Base-by-base conservation (phyloP, 129 eudicot genomes). In the Flaveria robusta region DNA sequence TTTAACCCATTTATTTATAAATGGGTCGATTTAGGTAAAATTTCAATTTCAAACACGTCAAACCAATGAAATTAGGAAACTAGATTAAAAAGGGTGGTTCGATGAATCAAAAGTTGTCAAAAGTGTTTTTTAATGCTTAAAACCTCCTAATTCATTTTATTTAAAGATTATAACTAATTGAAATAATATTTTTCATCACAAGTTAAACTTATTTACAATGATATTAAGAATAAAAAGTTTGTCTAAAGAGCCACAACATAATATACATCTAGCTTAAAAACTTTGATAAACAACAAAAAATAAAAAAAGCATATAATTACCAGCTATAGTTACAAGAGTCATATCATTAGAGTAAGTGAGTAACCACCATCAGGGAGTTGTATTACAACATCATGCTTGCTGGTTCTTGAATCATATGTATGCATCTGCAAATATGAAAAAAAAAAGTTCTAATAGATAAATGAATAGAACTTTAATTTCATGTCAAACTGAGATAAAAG, bases 271-370 rank as follows among this genome's bases (percentile, higher is more conserved):
- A 42, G 60, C 31, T 60, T 26, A 43, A 24, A 62, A 24, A 45
- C 4, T 12, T 60, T 46, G 31, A 50, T 11, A 64, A 64, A 23
- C 50, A 63, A 64, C 50, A 29, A 37, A 14, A 1, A 51, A 20
- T 50, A 52, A 54, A 39, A 54, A 9, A 9, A 76, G 34, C 46
- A 8, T 42, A 13, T 23, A 34, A 47, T 37, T 85, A 93, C 98
- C 97, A 22, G 98, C 86, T 74, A 93, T 93, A 80, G 98, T 97
- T 16, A 97, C 98, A 76, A 93, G 97, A 84, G 98, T 93, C 98
- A 93, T 93, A 79, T 93, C 98, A 84, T 93, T 97, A 31, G n/a
- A n/a, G n/a, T n/a, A n/a, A n/a, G n/a, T n/a, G 98, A 93, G 82
- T 93, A 93, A 76, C 98, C 98, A 54, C 98, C 98, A 66, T 93